Evolutionary conservation across 108 stramenopile species (phyloP).

Genomic region (Chaetoceros muelleri): DNA sequence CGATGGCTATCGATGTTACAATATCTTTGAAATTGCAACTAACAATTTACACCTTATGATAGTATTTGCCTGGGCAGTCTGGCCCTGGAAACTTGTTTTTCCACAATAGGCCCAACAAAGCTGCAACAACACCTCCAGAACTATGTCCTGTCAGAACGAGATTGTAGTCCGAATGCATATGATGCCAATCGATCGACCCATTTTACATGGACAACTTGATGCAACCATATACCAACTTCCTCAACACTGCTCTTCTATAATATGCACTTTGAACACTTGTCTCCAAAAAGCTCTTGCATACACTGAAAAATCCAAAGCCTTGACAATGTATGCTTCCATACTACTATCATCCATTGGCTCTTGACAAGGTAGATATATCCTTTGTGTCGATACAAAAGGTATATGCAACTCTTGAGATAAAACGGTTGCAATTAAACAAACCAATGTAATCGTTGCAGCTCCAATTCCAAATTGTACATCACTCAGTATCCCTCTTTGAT

Average conservation of each 20-base stretch:
- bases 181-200: too few relatives aligned
- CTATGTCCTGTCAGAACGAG: too few relatives aligned
- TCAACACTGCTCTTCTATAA: not conserved
- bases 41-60: too few relatives aligned
- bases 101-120: too few relatives aligned
- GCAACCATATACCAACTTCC: too few relatives aligned
- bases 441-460: not conserved
- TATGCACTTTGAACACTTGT: not conserved
- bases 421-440: slow-evolving; percentile 3
- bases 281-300: not conserved
- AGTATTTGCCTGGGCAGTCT: too few relatives aligned
- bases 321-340: slow-evolving; percentile 1
- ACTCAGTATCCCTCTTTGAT: slow-evolving; percentile 4
- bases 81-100: too few relatives aligned
- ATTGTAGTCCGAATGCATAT: too few relatives aligned
- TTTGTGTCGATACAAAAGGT: slow-evolving; percentile 8
- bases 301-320: slow-evolving; percentile 5
- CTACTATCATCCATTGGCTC: slow-evolving; percentile 3
- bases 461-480: not conserved
- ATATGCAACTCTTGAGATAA: slow-evolving; percentile 7
- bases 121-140: too few relatives aligned
- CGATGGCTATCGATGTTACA: too few relatives aligned
- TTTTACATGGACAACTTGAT: too few relatives aligned
- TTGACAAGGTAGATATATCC: slow-evolving; percentile 8
- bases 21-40: too few relatives aligned